Evolutionary conservation across 768 basidiomycete species (phyloP).

Genomic region (Panaeolus papilionaceus): DNA sequence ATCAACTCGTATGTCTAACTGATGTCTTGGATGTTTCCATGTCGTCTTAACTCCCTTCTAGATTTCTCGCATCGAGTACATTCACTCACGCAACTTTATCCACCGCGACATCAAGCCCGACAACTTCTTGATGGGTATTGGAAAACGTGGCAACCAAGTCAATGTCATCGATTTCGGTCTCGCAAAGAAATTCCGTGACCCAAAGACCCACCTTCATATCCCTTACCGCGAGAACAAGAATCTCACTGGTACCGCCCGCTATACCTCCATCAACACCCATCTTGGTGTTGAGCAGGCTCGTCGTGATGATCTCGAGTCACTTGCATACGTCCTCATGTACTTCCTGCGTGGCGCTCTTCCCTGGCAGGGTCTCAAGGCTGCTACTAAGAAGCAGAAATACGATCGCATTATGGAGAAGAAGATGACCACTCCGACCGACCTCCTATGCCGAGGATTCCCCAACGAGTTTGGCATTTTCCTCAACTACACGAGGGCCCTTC

Average conservation of each 20-base stretch:
- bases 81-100: constrained; percentile 98
- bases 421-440: constrained; percentile 98
- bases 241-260: constrained; percentile 96
- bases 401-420: constrained; percentile 99
- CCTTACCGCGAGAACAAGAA: constrained; percentile 99
- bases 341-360: constrained; percentile 98
- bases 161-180: constrained; percentile 98
- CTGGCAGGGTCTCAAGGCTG: constrained; percentile 99
- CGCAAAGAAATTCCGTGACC: constrained; percentile 99
- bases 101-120: constrained; percentile 99
- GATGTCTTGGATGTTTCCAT: constrained; percentile 23
- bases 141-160: constrained; percentile 99
- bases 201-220: constrained; percentile 99
- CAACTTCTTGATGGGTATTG: constrained; percentile 99
- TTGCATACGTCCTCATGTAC: constrained; percentile 99
- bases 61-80: constrained; percentile 99
- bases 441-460: constrained; percentile 98
- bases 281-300: constrained; percentile 98
- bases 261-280: constrained; percentile 99
- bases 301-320: constrained; percentile 96
- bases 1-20: constrained; percentile 79
- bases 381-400: constrained; percentile 99
- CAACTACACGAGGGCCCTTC: constrained; percentile 98
- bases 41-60: constrained; percentile 41
- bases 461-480: constrained; percentile 99